These are phyloP conservation scores for Ceratobasidium sp. DNA, from an alignment of 1,284 basidiomycete genomes.

Conservation along the genomic window DNA sequence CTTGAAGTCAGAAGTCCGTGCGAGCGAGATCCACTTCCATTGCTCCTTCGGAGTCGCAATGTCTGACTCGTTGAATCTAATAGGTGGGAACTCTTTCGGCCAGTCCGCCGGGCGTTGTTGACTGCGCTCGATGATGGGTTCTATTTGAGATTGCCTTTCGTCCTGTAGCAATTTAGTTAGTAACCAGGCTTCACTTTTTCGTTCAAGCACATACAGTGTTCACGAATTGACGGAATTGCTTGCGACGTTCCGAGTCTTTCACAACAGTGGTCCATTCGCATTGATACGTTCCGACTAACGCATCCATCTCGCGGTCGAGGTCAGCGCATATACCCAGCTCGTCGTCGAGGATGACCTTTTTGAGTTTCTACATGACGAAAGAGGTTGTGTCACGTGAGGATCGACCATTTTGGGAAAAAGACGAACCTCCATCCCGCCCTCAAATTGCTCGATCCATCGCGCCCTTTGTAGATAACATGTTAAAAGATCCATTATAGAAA, in stretches of 20 bases:
- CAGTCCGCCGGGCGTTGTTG: conserved; percentile 79
- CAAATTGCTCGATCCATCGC: conserved; percentile 80
- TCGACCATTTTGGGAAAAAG: background rate
- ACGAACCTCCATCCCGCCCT: conserved; percentile 74
- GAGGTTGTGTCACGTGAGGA: background rate
- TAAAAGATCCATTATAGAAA: too few relatives aligned
- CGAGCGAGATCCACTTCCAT: conserved; percentile 75
- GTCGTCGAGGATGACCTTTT: conserved; percentile 79
- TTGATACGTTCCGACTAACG: conserved; percentile 74
- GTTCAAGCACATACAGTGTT: conserved; percentile 65
- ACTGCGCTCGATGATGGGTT: conserved; percentile 73
- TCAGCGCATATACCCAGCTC: conserved; percentile 81
- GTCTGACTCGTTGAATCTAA: conserved; percentile 63
- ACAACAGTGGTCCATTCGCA: conserved; percentile 82
- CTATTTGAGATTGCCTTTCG: conserved; percentile 68
- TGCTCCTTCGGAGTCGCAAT: conserved; percentile 63
- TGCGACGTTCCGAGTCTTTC: conserved; percentile 67
- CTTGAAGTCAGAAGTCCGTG: conserved; percentile 68
- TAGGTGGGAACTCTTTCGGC: conserved; percentile 70
- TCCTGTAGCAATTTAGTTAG: conserved; percentile 53
- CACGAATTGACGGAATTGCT: conserved; percentile 76
- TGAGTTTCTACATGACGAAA: conserved; percentile 64
- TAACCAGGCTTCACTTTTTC: background rate
- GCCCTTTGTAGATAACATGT: conserved; percentile 63
- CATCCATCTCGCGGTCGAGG: conserved; percentile 79